phyloP scores from a whole-genome alignment of 306 rosid species.

The Quercus parvula region DNA sequence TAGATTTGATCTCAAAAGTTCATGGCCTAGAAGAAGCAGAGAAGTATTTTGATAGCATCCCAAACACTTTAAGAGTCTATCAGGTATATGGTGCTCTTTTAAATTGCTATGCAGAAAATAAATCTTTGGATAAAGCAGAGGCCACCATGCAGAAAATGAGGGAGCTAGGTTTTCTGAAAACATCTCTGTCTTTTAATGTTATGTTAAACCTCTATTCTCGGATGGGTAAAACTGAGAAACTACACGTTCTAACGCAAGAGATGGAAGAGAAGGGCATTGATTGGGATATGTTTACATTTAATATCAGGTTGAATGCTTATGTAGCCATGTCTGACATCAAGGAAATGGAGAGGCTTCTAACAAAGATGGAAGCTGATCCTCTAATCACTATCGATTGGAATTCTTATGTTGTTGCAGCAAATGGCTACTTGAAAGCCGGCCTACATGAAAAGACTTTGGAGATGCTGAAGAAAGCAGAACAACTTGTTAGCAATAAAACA shows the following conservation, averaged over 20 bases:
- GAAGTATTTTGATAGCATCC: slow-evolving; percentile 39
- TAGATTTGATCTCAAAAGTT: slow-evolving; percentile 61
- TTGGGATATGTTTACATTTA: slow-evolving; percentile 29
- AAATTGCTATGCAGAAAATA: slow-evolving; percentile 49
- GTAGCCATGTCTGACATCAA: slow-evolving; percentile 25
- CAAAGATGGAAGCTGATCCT: slow-evolving; percentile 56
- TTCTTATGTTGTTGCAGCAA: slow-evolving; percentile 44
- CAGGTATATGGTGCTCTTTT: slow-evolving; percentile 54
- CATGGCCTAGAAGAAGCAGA: slow-evolving; percentile 61
- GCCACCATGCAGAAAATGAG: slow-evolving; percentile 48
- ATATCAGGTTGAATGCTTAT: slow-evolving; percentile 51
- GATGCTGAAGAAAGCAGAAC: slow-evolving; percentile 51
- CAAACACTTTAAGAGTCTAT: slow-evolving; percentile 29
- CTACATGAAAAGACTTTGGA: slow-evolving; percentile 33
- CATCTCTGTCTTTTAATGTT: slow-evolving; percentile 35
- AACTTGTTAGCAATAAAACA: background rate
- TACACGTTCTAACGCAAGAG: slow-evolving; percentile 44
- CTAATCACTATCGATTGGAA: slow-evolving; percentile 39
- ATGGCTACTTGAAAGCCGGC: slow-evolving; percentile 55
- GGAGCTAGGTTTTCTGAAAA: slow-evolving; percentile 19
- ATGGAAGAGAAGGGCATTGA: slow-evolving; percentile 50
- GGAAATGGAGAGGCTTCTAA: slow-evolving; percentile 58
- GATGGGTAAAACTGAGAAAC: slow-evolving; percentile 46
- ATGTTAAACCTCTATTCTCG: slow-evolving; percentile 60
- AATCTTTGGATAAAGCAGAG: slow-evolving; percentile 54